Base-by-base conservation (phyloP, 202 grass and related monocot genomes). In the Panicum hallii region DNA sequence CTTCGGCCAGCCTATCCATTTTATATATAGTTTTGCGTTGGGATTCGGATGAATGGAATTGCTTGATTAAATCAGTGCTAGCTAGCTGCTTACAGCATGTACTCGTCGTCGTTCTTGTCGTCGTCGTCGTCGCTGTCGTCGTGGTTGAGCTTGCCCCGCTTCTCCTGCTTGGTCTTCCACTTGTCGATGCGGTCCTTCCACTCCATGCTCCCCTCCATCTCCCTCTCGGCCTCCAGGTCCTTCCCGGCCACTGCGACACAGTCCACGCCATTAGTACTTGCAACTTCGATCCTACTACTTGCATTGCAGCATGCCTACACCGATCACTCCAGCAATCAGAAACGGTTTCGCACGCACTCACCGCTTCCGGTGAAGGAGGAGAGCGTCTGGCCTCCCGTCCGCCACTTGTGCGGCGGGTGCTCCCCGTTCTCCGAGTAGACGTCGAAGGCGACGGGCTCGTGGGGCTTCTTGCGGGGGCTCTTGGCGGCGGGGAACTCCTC, bases 151-250 rank as follows among this genome's bases (percentile, higher is more conserved):
- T 87, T 82, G 11, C 91, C 93, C 75, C 82, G 13, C 91, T 90
- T 99, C 70, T 95, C 91, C 78, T 99, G 96, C 75, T 75, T 99
- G 9, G 78, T 77, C 82, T 96, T 99, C 93, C 93, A 99, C 87
- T 99, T 95, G 67, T 99, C 96, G 74, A 99, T 90, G 83, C 96
- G 81, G 36, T 99, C 93, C 88, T 95, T 95, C 96, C 96, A 99
- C 72, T 95, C 96, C 91, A 99, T 87, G 85, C 89, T 86, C 7
- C 91, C 93, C 78, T 97, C 94, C 86, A 91, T 84, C 80, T 97
- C 94, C 80, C 94, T 70, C 85, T 98, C 95, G 14, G 88, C 81
- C 72, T 98, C 95, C 1, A 98, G 88, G 36, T 98, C 95, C 91
- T 95, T 98, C 7, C 93, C 93, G 1, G 91, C 91, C 23, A 98